These are phyloP conservation scores for Megacollybia marginata DNA, from an alignment of 768 basidiomycete genomes.

Conservation along the genomic window DNA sequence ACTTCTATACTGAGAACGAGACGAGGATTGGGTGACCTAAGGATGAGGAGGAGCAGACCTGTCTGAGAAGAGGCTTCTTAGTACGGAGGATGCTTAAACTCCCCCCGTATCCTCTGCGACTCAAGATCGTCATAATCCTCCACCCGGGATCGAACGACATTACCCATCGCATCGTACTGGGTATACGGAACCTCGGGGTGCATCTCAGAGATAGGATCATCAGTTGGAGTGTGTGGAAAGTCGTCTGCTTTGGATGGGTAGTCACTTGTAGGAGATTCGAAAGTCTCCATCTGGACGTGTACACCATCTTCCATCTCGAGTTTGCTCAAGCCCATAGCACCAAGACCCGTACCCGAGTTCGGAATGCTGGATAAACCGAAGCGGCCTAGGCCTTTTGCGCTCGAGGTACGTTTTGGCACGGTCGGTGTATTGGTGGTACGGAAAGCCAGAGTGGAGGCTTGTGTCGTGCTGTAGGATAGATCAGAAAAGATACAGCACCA, in stretches of 20 bases:
- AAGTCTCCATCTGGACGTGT: conserved; percentile 10
- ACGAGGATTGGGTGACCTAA: too few relatives aligned
- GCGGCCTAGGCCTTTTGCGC: not conserved
- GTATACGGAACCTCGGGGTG: too few relatives aligned
- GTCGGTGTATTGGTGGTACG: conserved; percentile 1
- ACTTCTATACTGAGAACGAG: too few relatives aligned
- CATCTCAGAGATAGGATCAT: not conserved
- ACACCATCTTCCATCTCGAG: conserved; percentile 4
- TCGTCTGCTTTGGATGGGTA: not conserved
- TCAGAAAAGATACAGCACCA: not conserved
- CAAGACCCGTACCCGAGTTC: not conserved
- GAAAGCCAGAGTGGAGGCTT: conserved; percentile 8
- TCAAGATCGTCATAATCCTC: conserved; percentile 6
- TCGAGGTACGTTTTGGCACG: conserved; percentile 3
- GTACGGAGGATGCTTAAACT: conserved; percentile 7
- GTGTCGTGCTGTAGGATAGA: conserved; percentile 1
- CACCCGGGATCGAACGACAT: not conserved
- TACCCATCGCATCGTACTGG: conserved; percentile 7
- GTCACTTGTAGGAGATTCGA: conserved; percentile 5
- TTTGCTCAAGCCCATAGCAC: not conserved
- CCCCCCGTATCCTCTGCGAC: conserved; percentile 5
- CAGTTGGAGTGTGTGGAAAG: not conserved
- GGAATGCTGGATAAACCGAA: not conserved
- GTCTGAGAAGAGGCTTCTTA: not conserved
- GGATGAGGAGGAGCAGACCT: too few relatives aligned